These are phyloP conservation scores for Solioccasus polychromus DNA, from an alignment of 768 basidiomycete species.

Conservation along the genomic window DNA sequence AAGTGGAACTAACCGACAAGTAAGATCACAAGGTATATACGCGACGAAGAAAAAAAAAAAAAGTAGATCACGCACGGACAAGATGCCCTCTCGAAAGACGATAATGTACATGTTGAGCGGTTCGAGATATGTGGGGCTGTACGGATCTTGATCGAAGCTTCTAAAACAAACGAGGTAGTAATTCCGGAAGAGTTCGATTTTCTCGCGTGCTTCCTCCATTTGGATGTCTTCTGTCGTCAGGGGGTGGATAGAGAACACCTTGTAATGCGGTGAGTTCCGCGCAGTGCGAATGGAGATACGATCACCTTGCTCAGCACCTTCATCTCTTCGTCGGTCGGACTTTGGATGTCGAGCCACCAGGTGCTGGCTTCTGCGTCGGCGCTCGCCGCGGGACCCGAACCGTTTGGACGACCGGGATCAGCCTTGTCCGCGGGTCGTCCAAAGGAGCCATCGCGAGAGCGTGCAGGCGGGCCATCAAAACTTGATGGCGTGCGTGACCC, in stretches of 20 bases:
- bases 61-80: slow-evolving; percentile 85
- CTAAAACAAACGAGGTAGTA: slow-evolving; percentile 99
- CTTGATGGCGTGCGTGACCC: slow-evolving; percentile 10
- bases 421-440: slow-evolving; percentile 19
- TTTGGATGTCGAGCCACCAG: slow-evolving; percentile 96
- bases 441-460: slow-evolving; percentile 14
- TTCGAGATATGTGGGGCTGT: slow-evolving; percentile 95
- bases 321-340: slow-evolving; percentile 98
- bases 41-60: not conserved
- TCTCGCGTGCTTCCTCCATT: slow-evolving; percentile 99
- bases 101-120: slow-evolving; percentile 99
- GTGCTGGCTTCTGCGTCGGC: slow-evolving; percentile 68
- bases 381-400: slow-evolving; percentile 19
- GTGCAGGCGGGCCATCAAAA: slow-evolving; percentile 2
- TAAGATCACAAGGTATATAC: not conserved
- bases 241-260: slow-evolving; percentile 98
- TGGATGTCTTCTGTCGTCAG: slow-evolving; percentile 98
- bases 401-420: slow-evolving; percentile 20
- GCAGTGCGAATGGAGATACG: not conserved
- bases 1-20: slow-evolving; percentile 78
- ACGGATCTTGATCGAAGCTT: slow-evolving; percentile 97
- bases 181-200: slow-evolving; percentile 98
- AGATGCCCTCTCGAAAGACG: slow-evolving; percentile 94
- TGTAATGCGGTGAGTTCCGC: slow-evolving; percentile 2
- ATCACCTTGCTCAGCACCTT: slow-evolving; percentile 88